Evolutionary conservation across 805 yeast genomes (phyloP).

Genomic region (Nakazawaea ernobii): DNA sequence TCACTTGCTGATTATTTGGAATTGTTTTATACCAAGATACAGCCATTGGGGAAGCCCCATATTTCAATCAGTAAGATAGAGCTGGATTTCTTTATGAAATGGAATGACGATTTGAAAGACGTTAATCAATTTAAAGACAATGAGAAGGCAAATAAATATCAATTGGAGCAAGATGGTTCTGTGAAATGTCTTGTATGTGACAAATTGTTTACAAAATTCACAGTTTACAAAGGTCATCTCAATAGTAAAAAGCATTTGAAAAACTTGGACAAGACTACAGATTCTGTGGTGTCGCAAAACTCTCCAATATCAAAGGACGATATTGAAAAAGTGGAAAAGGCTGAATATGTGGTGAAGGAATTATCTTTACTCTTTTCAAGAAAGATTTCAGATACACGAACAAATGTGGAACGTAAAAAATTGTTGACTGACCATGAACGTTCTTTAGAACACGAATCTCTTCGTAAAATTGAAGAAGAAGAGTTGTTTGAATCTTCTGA

Average conservation of each 20-base stretch:
- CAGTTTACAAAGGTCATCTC: slow-evolving; percentile 68
- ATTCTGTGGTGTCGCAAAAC: neutral
- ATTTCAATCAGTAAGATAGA: slow-evolving; percentile 21
- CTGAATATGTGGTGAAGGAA: slow-evolving; percentile 23
- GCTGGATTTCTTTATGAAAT: slow-evolving; percentile 10
- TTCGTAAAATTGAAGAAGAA: slow-evolving; percentile 28
- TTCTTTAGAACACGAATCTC: slow-evolving; percentile 43
- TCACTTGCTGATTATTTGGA: slow-evolving; percentile 45
- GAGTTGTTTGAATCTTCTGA: slow-evolving; percentile 24
- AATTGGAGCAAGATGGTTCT: slow-evolving; percentile 18
- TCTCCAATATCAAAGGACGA: slow-evolving; percentile 8
- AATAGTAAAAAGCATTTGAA: slow-evolving; percentile 71
- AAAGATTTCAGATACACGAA: slow-evolving; percentile 43
- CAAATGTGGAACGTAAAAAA: slow-evolving; percentile 57
- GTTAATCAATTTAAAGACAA: slow-evolving; percentile 16
- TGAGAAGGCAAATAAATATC: slow-evolving; percentile 10
- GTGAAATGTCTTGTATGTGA: slow-evolving; percentile 61
- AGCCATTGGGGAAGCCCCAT: slow-evolving; percentile 43
- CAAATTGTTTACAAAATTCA: slow-evolving; percentile 52
- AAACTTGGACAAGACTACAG: slow-evolving; percentile 23
- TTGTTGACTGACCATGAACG: slow-evolving; percentile 71
- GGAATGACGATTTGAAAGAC: neutral
- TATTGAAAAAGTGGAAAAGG: slow-evolving; percentile 1
- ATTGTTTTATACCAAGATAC: slow-evolving; percentile 38
- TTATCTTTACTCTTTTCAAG: slow-evolving; percentile 32